Percentiles rank a stretch among this genome's conserved stretches.
Conservation (phyloP, 2,329 filamentous ascomycete genomes). For the Didymella glomerata region DNA sequence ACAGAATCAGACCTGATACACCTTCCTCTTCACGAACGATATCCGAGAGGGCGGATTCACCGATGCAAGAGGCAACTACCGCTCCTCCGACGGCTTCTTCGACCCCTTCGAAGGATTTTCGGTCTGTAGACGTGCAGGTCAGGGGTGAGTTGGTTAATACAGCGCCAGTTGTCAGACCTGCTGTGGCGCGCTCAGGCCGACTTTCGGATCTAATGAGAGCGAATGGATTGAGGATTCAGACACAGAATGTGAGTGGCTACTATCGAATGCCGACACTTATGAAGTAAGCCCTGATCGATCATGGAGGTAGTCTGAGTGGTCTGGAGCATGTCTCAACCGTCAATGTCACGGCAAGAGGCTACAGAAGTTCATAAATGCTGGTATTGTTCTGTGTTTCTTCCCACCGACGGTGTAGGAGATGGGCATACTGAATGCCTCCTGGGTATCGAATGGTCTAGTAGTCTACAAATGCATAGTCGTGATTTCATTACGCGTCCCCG, state of each 20-base stretch:
- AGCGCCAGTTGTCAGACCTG: neutral
- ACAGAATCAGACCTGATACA: neutral
- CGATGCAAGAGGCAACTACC: neutral
- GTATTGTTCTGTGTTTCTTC: neutral
- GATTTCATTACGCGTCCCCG: constrained; percentile 14
- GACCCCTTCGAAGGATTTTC: no score
- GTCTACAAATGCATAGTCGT: constrained; percentile 6
- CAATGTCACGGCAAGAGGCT: neutral
- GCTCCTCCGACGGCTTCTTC: no score
- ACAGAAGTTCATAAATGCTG: neutral
- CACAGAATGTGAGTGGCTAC: neutral
- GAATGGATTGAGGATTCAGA: neutral
- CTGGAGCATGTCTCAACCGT: neutral
- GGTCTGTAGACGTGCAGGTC: neutral
- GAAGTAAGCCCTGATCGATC: neutral
- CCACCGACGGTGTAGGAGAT: neutral
- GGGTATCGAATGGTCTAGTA: neutral
- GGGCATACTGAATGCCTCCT: constrained; percentile 5
- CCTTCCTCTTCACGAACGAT: neutral
- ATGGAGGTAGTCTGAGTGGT: neutral
- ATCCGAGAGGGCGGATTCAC: neutral
- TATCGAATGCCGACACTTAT: neutral
- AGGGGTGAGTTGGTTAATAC: neutral
- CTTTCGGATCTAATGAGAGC: neutral
- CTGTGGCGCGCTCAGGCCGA: neutral